Evolutionary conservation across 306 rosid species (phyloP).

Genomic region (Quercus glauca): DNA sequence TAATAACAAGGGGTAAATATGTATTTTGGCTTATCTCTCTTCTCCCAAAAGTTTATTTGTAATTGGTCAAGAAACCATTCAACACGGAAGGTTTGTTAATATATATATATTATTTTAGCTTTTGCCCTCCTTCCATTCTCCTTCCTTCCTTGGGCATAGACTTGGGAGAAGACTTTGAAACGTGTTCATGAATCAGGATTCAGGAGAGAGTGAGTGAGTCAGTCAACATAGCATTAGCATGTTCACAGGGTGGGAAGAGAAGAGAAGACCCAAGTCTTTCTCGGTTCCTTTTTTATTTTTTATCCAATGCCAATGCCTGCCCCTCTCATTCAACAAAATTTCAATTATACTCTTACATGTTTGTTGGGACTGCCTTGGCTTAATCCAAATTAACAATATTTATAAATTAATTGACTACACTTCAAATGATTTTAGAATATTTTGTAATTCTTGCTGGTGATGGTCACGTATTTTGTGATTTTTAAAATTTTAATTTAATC

Average conservation of each 20-base stretch:
- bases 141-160: not conserved
- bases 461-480: no score
- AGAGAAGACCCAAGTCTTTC: conserved; percentile 12
- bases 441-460: no score
- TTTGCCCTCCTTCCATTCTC: not conserved
- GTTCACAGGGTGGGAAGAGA: not conserved
- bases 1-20: no score
- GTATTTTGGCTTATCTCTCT: no score
- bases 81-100: not conserved
- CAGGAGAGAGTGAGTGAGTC: no score
- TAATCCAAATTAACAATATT: not conserved
- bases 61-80: not conserved
- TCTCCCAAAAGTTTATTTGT: no score
- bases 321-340: not conserved
- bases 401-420: no score
- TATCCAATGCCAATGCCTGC: not conserved
- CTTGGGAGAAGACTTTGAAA: conserved; percentile 1
- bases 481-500: no score
- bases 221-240: not conserved
- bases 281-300: no score
- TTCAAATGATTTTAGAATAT: no score
- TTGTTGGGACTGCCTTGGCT: not conserved
- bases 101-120: no score
- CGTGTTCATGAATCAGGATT: not conserved
- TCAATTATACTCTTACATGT: not conserved